Conservation (phyloP, 768 basidiomycete genomes). For the Piloderma croceum region DNA sequence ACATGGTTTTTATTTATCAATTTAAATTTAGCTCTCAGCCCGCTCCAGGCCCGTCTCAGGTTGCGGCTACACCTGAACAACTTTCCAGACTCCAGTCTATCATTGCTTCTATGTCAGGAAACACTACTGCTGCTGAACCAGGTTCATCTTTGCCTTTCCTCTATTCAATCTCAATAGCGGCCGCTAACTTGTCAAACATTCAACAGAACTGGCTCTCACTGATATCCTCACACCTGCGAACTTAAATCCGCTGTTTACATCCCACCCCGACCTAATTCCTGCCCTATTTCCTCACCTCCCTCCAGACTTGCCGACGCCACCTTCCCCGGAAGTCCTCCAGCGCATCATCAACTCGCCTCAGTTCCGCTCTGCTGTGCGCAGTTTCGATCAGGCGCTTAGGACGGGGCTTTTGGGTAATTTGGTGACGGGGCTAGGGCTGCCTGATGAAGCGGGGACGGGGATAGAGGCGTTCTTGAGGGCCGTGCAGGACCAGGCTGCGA, state of each 20-base stretch:
- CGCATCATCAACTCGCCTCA: slow-evolving; percentile 78
- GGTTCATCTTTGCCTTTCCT: not conserved
- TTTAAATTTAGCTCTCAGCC: slow-evolving; percentile 7
- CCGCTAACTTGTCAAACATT: too few relatives aligned
- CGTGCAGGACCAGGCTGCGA: slow-evolving; percentile 67
- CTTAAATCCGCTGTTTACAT: slow-evolving; percentile 63
- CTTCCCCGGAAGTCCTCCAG: slow-evolving; percentile 63
- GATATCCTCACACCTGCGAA: slow-evolving; percentile 74
- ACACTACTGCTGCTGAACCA: slow-evolving; percentile 19
- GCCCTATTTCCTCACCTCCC: slow-evolving; percentile 80
- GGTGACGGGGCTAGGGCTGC: slow-evolving; percentile 74
- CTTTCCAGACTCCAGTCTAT: slow-evolving; percentile 36
- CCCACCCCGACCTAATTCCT: slow-evolving; percentile 62
- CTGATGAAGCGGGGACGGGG: slow-evolving; percentile 77
- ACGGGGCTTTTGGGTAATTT: slow-evolving; percentile 74
- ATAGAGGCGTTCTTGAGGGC: slow-evolving; percentile 77
- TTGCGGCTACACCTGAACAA: slow-evolving; percentile 41
- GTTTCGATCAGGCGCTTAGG: slow-evolving; percentile 78
- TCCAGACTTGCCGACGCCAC: slow-evolving; percentile 63
- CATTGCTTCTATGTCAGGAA: slow-evolving; percentile 40
- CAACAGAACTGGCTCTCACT: slow-evolving; percentile 56
- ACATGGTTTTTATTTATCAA: too few relatives aligned
- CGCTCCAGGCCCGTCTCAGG: slow-evolving; percentile 5
- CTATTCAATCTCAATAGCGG: not conserved
- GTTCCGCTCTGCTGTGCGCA: slow-evolving; percentile 73